Percentiles rank a stretch among this genome's conserved stretches.
phyloP scores from a whole-genome alignment of 768 basidiomycete genomes.

The Podaxis sp. region DNA sequence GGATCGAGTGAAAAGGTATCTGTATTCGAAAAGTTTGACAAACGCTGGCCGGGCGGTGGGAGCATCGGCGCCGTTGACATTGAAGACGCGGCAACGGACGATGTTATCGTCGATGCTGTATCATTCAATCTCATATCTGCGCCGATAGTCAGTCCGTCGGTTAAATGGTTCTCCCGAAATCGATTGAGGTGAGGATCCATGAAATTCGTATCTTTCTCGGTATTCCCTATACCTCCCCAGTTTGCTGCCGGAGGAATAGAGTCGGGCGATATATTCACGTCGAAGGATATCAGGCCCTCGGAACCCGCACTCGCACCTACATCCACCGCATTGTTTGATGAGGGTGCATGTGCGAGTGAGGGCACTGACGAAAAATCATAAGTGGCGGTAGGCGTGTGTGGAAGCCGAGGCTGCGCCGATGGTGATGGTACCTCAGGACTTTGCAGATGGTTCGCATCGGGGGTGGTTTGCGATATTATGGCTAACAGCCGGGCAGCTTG shows the following conservation, averaged over 20 bases:
- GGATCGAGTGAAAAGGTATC: no score
- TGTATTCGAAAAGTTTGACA: no score
- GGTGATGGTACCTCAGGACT: neutral
- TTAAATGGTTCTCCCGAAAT: neutral
- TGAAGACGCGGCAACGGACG: neutral
- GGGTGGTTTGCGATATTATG: constrained; percentile 18
- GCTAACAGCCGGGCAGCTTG: constrained; percentile 55
- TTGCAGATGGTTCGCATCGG: constrained; percentile 5
- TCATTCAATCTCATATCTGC: neutral
- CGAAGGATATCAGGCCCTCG: no score
- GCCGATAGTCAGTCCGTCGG: neutral
- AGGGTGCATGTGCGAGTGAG: no score
- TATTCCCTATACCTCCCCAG: constrained; percentile 36
- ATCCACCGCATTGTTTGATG: no score
- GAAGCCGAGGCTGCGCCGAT: no score
- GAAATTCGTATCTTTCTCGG: neutral
- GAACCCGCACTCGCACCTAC: no score
- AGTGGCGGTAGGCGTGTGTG: no score
- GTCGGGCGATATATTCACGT: constrained; percentile 23
- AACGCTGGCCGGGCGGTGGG: neutral
- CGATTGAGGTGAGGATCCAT: neutral
- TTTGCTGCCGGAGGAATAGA: constrained; percentile 20
- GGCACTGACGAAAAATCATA: no score
- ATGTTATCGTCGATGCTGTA: neutral
- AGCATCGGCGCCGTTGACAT: neutral